Base-by-base conservation (phyloP, 2,329 filamentous ascomycete genomes). In the Hymenoscyphus scutula region DNA sequence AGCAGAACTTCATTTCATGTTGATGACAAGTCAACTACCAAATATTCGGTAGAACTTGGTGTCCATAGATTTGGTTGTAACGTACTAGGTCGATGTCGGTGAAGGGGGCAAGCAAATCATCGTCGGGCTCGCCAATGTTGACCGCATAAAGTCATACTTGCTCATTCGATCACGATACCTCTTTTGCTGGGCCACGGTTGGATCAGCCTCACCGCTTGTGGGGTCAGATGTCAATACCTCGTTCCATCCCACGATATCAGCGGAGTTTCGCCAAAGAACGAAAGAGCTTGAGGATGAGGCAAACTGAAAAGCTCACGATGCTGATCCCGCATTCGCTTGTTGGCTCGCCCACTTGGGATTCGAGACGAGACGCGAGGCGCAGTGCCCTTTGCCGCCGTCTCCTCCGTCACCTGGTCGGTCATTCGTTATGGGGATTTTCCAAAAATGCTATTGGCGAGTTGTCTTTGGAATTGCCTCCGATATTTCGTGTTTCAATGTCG, bases 61-160 rank as follows among this genome's bases (percentile, higher is more conserved):
- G 23, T 48, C 41, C 41, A 8, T 19, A 48, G 38, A 6, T n/a
- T 19, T 45, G 17, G 15, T 34, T 34, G 32, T 4, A 34, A 34
- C 32, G 11, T 13, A 5, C n/a, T 45, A n/a, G 38, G 17, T 45
- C n/a, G 15, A 19, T 19, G 7, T 48, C 19, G 41, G 41, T 19
- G 19, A 48, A 23, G 17, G 41, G 17, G n/a, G 41, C 41, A 48
- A 23, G 41, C 41, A 48, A 23, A 48, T 48, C 41, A 48, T 48
- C 41, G n/a, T 48, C 53, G 32, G 17, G n/a, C 34, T 55, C 32
- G 27, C 53, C 15, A 55, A 19, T 32, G 53, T 55, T 55, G 17
- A 55, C 53, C 32, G 53, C 53, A 55, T 55, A 55, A 55, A 32
- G 27, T n/a, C 23, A 53, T 29, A 53, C 48, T 53, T 53, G 48